Conservation (phyloP, 2,329 filamentous ascomycete species). For the Macroventuria anomochaeta region DNA sequence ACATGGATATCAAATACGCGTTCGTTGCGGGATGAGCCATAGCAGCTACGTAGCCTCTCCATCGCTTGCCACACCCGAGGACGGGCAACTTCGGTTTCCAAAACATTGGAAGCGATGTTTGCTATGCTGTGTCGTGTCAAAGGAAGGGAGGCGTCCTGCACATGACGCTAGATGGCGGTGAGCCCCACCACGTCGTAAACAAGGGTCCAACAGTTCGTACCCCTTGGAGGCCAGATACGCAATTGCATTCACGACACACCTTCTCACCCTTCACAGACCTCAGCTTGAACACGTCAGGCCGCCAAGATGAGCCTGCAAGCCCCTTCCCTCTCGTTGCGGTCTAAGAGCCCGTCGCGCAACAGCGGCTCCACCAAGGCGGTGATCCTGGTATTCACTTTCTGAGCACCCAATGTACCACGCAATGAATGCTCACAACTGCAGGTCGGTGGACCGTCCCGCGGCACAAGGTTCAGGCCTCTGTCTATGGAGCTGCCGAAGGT, state of each 20-base stretch:
- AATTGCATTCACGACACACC: conserved; percentile 24
- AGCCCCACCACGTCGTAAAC: conserved; percentile 15
- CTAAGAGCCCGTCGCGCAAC: conserved; percentile 39
- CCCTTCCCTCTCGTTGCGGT: conserved; percentile 44
- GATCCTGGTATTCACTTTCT: conserved; percentile 73
- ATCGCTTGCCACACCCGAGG: too few species aligned
- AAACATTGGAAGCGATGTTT: too few species aligned
- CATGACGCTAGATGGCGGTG: conserved; percentile 4
- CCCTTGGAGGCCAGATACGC: conserved; percentile 31
- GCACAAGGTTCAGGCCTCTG: conserved; percentile 92
- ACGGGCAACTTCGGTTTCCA: too few species aligned
- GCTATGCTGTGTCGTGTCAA: neutral
- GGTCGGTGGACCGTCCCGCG: conserved; percentile 95
- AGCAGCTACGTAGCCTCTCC: too few species aligned
- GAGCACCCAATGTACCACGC: conserved; percentile 2
- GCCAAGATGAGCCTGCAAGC: conserved; percentile 47
- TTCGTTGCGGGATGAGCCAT: too few species aligned
- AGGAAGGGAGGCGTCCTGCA: conserved; percentile 4
- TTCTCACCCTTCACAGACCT: neutral
- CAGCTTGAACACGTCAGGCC: neutral
- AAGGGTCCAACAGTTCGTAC: conserved; percentile 39
- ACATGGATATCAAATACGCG: too few species aligned
- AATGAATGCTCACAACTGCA: conserved; percentile 52
- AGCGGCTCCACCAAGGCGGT: conserved; percentile 81
- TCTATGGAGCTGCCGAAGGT: conserved; percentile 97